Conservation (phyloP, 1,284 basidiomycete genomes). For the Acaromyces ingoldii region DNA sequence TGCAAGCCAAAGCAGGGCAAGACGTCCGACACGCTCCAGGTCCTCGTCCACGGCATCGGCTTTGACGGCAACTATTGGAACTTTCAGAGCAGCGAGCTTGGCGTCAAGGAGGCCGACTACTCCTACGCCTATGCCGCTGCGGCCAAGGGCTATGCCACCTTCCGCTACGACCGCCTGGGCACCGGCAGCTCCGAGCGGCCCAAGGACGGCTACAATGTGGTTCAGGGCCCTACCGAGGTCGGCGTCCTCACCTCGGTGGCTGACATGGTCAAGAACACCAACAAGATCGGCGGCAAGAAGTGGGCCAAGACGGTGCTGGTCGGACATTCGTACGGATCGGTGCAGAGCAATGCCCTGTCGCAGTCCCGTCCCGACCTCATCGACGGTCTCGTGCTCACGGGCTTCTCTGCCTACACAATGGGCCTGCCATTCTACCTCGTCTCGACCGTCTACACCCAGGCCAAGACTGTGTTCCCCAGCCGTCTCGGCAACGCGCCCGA, state of each 20-base stretch:
- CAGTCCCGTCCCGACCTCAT: slow-evolving; percentile 9
- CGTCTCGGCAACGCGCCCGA: slow-evolving; percentile 3
- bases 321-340: slow-evolving; percentile 19
- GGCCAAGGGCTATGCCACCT: slow-evolving; percentile 7
- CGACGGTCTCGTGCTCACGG: slow-evolving; percentile 15
- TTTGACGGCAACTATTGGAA: slow-evolving; percentile 14
- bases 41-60: slow-evolving; percentile 42
- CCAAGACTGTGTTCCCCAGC: slow-evolving; percentile 7
- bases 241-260: slow-evolving; percentile 10
- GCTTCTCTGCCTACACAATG: slow-evolving; percentile 9
- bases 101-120: slow-evolving; percentile 6
- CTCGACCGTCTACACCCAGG: slow-evolving; percentile 8
- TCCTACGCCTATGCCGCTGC: slow-evolving; percentile 2
- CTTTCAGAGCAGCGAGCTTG: slow-evolving; percentile 5
- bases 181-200: slow-evolving; percentile 13
- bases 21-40: slow-evolving; percentile 24
- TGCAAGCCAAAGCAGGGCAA: slow-evolving; percentile 40
- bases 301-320: slow-evolving; percentile 12
- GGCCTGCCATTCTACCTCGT: slow-evolving; percentile 11
- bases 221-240: slow-evolving; percentile 15
- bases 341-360: slow-evolving; percentile 7
- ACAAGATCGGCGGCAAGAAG: slow-evolving; percentile 8
- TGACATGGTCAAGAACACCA: slow-evolving; percentile 10
- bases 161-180: slow-evolving; percentile 17
- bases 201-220: slow-evolving; percentile 11